These are phyloP conservation scores for Yarrowia galli DNA, from an alignment of 1,139 yeast species.

Conservation along the genomic window DNA sequence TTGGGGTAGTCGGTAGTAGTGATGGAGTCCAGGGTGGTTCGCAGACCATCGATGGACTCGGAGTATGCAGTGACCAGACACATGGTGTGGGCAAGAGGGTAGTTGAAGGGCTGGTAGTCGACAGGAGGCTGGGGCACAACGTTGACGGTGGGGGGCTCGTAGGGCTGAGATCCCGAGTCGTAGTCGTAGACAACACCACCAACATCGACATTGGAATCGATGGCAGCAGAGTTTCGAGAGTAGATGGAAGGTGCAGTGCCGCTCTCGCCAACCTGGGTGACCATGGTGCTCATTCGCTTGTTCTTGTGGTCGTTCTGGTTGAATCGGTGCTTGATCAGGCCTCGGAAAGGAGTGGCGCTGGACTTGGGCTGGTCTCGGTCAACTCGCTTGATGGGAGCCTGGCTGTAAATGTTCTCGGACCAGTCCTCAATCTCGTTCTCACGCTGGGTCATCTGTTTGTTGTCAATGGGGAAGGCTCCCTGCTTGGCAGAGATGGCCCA, in stretches of 20 bases:
- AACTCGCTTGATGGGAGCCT: constrained; percentile 61
- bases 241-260: constrained; percentile 48
- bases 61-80: constrained; percentile 93
- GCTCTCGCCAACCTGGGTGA: constrained; percentile 47
- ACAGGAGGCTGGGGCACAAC: constrained; percentile 91
- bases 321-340: constrained; percentile 34
- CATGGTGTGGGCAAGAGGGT: constrained; percentile 84
- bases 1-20: constrained; percentile 95
- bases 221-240: constrained; percentile 46
- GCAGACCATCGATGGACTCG: constrained; percentile 83
- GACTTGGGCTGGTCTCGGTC: constrained; percentile 46
- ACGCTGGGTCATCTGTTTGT: constrained; percentile 61
- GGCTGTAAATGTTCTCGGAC: constrained; percentile 64
- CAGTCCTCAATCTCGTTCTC: constrained; percentile 75
- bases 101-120: constrained; percentile 85
- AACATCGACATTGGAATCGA: constrained; percentile 37
- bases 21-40: constrained; percentile 88
- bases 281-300: constrained; percentile 50
- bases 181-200: constrained; percentile 39
- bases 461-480: constrained; percentile 73
- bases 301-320: constrained; percentile 40
- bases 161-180: constrained; percentile 41
- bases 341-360: constrained; percentile 39
- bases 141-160: constrained; percentile 55
- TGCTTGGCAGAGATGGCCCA: constrained; percentile 82